Evolutionary conservation across 2,329 filamentous ascomycete species (phyloP), one percentile per base, ranked within the genome.

Genomic region (Colletotrichum tamarilloi): DNA sequence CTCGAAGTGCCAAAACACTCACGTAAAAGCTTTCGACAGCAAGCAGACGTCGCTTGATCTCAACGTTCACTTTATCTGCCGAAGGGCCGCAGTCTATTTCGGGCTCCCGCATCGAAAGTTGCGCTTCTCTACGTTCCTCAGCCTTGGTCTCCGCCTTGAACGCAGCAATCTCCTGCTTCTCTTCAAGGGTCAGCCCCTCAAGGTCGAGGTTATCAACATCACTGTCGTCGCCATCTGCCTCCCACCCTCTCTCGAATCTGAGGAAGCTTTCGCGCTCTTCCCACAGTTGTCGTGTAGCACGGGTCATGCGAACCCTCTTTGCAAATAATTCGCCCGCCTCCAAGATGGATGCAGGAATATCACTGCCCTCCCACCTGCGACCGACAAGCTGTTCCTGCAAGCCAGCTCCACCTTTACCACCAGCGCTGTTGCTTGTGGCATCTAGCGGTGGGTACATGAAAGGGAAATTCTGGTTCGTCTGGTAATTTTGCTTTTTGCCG

Each of bases 401-500:
- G 55, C 94, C 93, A 6, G 95, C 94, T 24, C 89, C 90, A 14
- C 95, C 95, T 80, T 97, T 98, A 1, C 96, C 96, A 63, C 97
- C 96, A 49, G 96, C 92, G 77, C 93, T 94, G 80, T 97, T 98
- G 83, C 95, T 98, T 28, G 91, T 92, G 74, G 92, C 92, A 82
- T 98, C 96, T 22, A 98, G 86, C 1, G 97, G 97, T 2, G 97
- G 97, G 77, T 99, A 99, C 85, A 99, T 92, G 80, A 99, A 98
- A 0, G 97, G 97, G 76, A 99, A 98, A 80, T 98, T 97, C 78
- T 99, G 97, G 79, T 99, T 99, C 0, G 97, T 99, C 82, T 99
- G 97, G 79, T 99, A 99, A 77, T 98, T 99, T 79, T 99, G 97
- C 81, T 99, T 99, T 87, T 99, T 99, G 1, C 93, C 95, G 65